Base-by-base conservation (phyloP, 202 grass and related monocot genomes). In the Dendrocalamus latiflorus region DNA sequence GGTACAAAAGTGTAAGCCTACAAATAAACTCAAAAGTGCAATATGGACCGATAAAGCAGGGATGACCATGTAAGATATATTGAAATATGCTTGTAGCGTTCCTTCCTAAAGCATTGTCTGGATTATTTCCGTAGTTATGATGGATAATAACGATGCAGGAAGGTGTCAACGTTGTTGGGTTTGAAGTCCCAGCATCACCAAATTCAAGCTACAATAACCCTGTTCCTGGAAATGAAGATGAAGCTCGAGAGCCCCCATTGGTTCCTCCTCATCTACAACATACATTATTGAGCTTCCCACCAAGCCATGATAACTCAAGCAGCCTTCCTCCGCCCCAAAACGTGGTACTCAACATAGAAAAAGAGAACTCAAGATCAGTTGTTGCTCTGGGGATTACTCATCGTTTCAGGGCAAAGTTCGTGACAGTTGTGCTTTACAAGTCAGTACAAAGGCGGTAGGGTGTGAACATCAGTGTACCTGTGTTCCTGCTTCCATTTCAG, bases 281-380 rank as follows among this genome's bases (percentile, higher is more conserved):
- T 43, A 90, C 96, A 9, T 78, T 93, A 36, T 43, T 99, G 77
- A 91, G 89, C 86, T 94, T 93, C 68, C 93, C 91, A 6, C 89
- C 89, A 5, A 92, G 87, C 57, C 96, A 96, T 65, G 96, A 94
- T 10, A 91, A 92, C 57, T 89, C 87, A 2, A 90, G 77, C 77
- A 88, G 77, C 61, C 85, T 99, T 33, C 89, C 93, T 43, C 68
- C 65, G 3, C 93, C 96, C 8, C 96, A 96, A 61, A 95, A 90
- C 6, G 96, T 99, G 83, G 89, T 99, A 20, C 96, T 99, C 9
- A 99, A 99, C 87, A 96, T 99, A 33, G 96, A 99, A 82, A 99
- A 94, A 65, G 96, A 96, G 70, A 91, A 77, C 81, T 81, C 91
- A 10, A 99, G 93, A 83, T 99, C 96, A 0, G 91, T 94, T 5